A percentile compares a stretch with the other conserved stretches of the same genome.
phyloP scores from a whole-genome alignment of 2,329 filamentous ascomycete species.

The Neobulgaria alba region DNA sequence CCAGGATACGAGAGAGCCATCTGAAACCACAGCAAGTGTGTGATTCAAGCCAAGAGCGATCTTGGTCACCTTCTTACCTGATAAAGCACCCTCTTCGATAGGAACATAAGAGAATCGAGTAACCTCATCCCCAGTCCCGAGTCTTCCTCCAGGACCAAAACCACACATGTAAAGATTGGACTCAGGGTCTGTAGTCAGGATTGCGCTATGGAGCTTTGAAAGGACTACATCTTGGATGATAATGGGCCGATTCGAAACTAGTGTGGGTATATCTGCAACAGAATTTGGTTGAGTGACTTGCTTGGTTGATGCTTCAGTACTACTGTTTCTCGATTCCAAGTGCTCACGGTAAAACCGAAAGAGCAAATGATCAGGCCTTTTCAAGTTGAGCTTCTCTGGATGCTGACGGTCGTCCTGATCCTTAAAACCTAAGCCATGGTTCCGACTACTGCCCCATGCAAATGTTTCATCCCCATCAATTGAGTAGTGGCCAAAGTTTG shows the following conservation, averaged over 20 bases:
- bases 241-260: slow-evolving; percentile 64
- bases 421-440: slow-evolving; percentile 84
- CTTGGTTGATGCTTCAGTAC: slow-evolving; percentile 21
- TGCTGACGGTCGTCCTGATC: slow-evolving; percentile 92
- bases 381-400: slow-evolving; percentile 72
- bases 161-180: slow-evolving; percentile 91
- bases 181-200: slow-evolving; percentile 78
- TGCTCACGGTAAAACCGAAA: slow-evolving; percentile 65
- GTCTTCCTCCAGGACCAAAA: slow-evolving; percentile 78
- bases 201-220: slow-evolving; percentile 84
- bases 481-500: slow-evolving; percentile 3
- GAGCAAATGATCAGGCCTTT: slow-evolving; percentile 69
- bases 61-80: slow-evolving; percentile 64
- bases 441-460: slow-evolving; percentile 94
- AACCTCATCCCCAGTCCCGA: slow-evolving; percentile 83
- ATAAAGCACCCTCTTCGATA: slow-evolving; percentile 65
- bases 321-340: slow-evolving; percentile 31
- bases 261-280: slow-evolving; percentile 53
- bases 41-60: slow-evolving; percentile 88
- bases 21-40: slow-evolving; percentile 72
- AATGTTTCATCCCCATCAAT: slow-evolving; percentile 76
- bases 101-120: slow-evolving; percentile 82
- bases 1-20: slow-evolving; percentile 92
- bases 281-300: slow-evolving; percentile 1
- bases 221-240: slow-evolving; percentile 74